A percentile compares a stretch with the other conserved stretches of the same genome.
phyloP scores from a whole-genome alignment of 208 protist species.

The Trypanosoma platydactyli region DNA sequence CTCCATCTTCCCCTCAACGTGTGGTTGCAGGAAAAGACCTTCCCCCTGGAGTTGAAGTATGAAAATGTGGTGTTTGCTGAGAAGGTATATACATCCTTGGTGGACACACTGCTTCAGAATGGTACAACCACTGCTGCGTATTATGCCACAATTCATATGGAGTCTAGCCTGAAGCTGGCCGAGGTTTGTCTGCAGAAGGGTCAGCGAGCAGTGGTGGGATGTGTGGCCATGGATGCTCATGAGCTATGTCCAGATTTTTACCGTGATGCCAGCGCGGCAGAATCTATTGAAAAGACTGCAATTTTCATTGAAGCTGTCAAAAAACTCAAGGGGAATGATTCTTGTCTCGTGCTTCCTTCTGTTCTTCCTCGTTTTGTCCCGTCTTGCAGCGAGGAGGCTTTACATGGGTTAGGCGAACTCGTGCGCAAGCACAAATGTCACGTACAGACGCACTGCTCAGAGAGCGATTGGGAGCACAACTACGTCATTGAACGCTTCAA shows the following conservation, averaged over 20 bases:
- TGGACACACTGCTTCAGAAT: conserved; percentile 67
- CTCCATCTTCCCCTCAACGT: conserved; percentile 83
- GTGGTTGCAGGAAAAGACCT: conserved; percentile 93
- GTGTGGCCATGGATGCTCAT: conserved; percentile 89
- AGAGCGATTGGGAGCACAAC: conserved; percentile 88
- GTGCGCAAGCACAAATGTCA: conserved; percentile 70
- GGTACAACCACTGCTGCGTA: conserved; percentile 93
- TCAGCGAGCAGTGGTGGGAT: conserved; percentile 89
- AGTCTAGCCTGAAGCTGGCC: conserved; percentile 75
- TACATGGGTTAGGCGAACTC: conserved; percentile 79
- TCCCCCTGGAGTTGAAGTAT: conserved; percentile 90
- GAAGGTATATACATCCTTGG: conserved; percentile 70
- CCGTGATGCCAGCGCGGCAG: conserved; percentile 69
- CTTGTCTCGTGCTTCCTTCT: conserved; percentile 70
- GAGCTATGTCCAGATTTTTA: conserved; percentile 89
- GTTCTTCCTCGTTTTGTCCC: conserved; percentile 95
- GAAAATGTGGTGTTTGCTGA: conserved; percentile 68
- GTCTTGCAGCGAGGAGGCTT: conserved; percentile 81
- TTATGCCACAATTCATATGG: conserved; percentile 90
- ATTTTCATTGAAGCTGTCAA: conserved; percentile 65
- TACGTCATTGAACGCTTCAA: conserved; percentile 83
- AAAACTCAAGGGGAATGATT: conserved; percentile 45
- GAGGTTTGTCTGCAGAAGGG: conserved; percentile 76
- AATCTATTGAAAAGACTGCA: conserved; percentile 60
- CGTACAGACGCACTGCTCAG: conserved; percentile 78